Evolutionary conservation across 352 stramenopile genomes (phyloP).

Genomic region (Synura sp.): DNA sequence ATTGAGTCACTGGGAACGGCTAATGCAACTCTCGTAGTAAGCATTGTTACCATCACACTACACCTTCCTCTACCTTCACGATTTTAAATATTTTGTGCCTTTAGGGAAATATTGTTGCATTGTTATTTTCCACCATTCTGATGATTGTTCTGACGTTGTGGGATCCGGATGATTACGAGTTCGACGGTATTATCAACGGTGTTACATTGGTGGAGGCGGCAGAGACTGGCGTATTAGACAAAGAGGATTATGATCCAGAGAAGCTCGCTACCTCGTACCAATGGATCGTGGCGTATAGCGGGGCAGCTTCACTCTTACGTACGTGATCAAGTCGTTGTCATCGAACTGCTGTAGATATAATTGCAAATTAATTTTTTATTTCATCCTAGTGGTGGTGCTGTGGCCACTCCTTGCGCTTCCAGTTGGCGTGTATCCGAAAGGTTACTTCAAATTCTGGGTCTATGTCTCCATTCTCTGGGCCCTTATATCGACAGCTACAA

Average conservation of each 20-base stretch:
- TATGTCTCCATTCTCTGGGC: slow-evolving; percentile 67
- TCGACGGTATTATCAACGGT: slow-evolving; percentile 53
- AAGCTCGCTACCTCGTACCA: slow-evolving; percentile 54
- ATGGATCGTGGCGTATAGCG: slow-evolving; percentile 64
- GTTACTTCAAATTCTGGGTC: slow-evolving; percentile 73
- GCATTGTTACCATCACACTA: no score
- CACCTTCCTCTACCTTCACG: no score
- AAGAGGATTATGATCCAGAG: slow-evolving; percentile 57
- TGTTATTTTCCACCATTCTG: slow-evolving; percentile 60
- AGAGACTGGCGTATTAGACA: slow-evolving; percentile 45
- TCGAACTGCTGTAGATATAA: no score
- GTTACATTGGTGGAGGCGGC: slow-evolving; percentile 60
- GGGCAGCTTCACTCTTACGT: slow-evolving; percentile 61
- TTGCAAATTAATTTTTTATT: no score
- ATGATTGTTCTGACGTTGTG: slow-evolving; percentile 59
- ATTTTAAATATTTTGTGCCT: no score
- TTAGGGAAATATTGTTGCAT: slow-evolving; percentile 72
- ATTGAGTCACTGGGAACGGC: background rate
- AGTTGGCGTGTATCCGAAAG: slow-evolving; percentile 62
- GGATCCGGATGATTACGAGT: slow-evolving; percentile 63
- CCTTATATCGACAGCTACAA: slow-evolving; percentile 59
- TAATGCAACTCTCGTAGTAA: background rate
- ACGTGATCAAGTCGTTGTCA: no score
- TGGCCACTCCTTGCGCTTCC: slow-evolving; percentile 67
- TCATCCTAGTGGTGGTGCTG: no score